Percentiles rank a stretch among this genome's conserved stretches.
Evolutionary conservation across 2,329 filamentous ascomycete genomes (phyloP).

Genomic region (Dactylellina leptospora): DNA sequence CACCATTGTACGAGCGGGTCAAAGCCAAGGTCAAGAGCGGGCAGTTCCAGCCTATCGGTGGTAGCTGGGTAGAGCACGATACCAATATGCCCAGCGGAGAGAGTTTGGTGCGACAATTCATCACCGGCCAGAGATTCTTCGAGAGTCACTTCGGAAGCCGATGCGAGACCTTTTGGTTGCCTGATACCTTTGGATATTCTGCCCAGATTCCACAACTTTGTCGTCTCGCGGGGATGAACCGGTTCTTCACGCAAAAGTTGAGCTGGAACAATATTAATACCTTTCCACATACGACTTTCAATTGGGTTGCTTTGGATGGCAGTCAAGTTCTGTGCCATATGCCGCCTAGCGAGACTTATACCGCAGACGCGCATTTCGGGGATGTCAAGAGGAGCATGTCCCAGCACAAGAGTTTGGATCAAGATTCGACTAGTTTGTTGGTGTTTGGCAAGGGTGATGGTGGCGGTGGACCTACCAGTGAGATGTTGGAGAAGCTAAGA

Average conservation of each 20-base stretch:
- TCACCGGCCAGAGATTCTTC: slow-evolving; percentile 95
- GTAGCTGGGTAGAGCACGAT: slow-evolving; percentile 98
- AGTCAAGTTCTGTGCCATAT: slow-evolving; percentile 98
- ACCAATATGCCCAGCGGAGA: slow-evolving; percentile 97
- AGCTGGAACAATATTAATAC: slow-evolving; percentile 99
- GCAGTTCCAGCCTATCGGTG: slow-evolving; percentile 91
- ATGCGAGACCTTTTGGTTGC: slow-evolving; percentile 93
- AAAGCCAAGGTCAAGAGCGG: slow-evolving; percentile 90
- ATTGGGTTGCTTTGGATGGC: slow-evolving; percentile 95
- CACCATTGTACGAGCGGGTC: slow-evolving; percentile 86
- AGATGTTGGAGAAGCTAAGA: slow-evolving; percentile 92
- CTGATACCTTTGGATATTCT: slow-evolving; percentile 97
- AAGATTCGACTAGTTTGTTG: slow-evolving; percentile 87
- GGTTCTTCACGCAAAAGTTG: slow-evolving; percentile 97
- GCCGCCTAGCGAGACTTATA: slow-evolving; percentile 91
- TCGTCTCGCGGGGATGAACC: slow-evolving; percentile 90
- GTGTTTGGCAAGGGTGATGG: slow-evolving; percentile 98
- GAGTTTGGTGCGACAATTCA: slow-evolving; percentile 89
- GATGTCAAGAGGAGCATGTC: slow-evolving; percentile 88
- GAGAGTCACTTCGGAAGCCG: slow-evolving; percentile 90
- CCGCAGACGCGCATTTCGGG: slow-evolving; percentile 90
- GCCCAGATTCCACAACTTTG: slow-evolving; percentile 93
- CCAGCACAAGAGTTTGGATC: slow-evolving; percentile 94
- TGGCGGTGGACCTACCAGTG: slow-evolving; percentile 91
- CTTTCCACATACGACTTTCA: slow-evolving; percentile 98